A percentile compares a stretch with the other conserved stretches of the same genome.
These are phyloP conservation scores for Pythium biforme DNA, from an alignment of 352 stramenopile species.

Conservation along the genomic window DNA sequence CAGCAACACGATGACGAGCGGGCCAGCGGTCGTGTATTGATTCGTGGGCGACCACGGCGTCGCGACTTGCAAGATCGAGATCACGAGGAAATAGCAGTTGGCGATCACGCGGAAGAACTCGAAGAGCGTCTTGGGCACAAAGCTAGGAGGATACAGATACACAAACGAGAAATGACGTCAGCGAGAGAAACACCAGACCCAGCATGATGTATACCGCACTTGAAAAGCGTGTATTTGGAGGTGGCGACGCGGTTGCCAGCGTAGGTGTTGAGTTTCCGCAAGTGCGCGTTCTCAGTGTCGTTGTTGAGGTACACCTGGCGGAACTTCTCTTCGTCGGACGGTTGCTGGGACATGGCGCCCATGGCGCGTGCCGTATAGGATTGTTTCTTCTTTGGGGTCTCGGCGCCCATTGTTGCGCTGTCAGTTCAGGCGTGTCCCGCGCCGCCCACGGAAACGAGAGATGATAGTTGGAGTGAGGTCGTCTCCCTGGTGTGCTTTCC, in stretches of 20 bases:
- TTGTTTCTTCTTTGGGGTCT: not conserved
- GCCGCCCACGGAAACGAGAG: too few relatives aligned
- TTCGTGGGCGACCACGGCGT: slow-evolving; percentile 70
- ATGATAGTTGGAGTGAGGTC: too few relatives aligned
- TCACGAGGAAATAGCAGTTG: slow-evolving; percentile 95
- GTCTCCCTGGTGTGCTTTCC: too few relatives aligned
- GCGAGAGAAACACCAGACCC: not conserved
- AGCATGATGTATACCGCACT: slow-evolving; percentile 22
- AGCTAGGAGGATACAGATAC: slow-evolving; percentile 47
- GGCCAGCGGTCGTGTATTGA: slow-evolving; percentile 71
- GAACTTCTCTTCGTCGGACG: slow-evolving; percentile 31
- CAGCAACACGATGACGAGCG: slow-evolving; percentile 68
- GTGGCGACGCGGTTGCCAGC: slow-evolving; percentile 80
- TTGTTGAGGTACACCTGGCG: slow-evolving; percentile 58
- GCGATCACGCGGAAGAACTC: slow-evolving; percentile 94
- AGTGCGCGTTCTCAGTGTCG: slow-evolving; percentile 55
- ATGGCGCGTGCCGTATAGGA: slow-evolving; percentile 14
- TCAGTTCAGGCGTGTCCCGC: not conserved
- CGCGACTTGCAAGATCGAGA: slow-evolving; percentile 91
- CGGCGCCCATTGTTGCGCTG: not conserved
- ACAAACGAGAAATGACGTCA: not conserved
- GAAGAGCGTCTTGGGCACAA: slow-evolving; percentile 92
- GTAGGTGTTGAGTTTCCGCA: slow-evolving; percentile 44
- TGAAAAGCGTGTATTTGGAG: slow-evolving; percentile 92
- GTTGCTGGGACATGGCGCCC: not conserved